phyloP scores from a whole-genome alignment of 2,329 filamentous ascomycete genomes.

The Fusarium albidum region DNA sequence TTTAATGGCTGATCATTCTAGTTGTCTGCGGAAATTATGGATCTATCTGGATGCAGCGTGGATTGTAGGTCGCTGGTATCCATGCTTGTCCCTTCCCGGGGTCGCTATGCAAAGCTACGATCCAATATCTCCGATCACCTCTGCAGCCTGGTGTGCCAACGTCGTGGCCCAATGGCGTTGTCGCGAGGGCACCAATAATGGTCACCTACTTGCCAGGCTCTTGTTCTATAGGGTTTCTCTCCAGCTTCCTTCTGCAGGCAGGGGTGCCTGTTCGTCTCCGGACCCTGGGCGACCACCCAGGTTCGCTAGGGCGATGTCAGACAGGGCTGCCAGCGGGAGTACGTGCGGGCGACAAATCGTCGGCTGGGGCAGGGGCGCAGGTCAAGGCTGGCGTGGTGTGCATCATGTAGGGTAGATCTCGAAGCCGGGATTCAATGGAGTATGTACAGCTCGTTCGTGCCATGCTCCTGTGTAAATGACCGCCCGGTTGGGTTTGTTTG shows the following conservation, averaged over 20 bases:
- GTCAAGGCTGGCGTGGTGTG: background rate
- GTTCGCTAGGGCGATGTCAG: slow-evolving; percentile 18
- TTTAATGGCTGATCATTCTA: too few species aligned
- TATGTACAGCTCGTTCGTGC: background rate
- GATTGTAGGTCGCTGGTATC: too few species aligned
- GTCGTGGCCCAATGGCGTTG: slow-evolving; percentile 4
- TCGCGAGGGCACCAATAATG: slow-evolving; percentile 4
- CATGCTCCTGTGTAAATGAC: too few species aligned
- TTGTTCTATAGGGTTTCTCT: slow-evolving; percentile 31
- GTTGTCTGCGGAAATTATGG: too few species aligned
- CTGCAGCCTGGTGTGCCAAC: background rate
- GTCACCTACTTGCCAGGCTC: slow-evolving; percentile 15
- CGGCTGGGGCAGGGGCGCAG: slow-evolving; percentile 12
- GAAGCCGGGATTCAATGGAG: background rate
- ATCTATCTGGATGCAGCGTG: too few species aligned
- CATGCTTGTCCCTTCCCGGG: background rate
- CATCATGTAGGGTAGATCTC: slow-evolving; percentile 15
- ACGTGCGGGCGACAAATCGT: slow-evolving; percentile 28
- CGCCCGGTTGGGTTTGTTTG: too few species aligned
- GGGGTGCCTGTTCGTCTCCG: slow-evolving; percentile 5
- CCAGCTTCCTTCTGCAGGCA: slow-evolving; percentile 18
- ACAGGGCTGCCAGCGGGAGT: slow-evolving; percentile 26
- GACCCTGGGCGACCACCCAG: slow-evolving; percentile 7
- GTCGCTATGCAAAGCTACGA: slow-evolving; percentile 2
- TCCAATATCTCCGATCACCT: slow-evolving; percentile 6